Base-by-base conservation (phyloP, 1,139 yeast species). In the Hemisphaericaspora lyxosophila region DNA sequence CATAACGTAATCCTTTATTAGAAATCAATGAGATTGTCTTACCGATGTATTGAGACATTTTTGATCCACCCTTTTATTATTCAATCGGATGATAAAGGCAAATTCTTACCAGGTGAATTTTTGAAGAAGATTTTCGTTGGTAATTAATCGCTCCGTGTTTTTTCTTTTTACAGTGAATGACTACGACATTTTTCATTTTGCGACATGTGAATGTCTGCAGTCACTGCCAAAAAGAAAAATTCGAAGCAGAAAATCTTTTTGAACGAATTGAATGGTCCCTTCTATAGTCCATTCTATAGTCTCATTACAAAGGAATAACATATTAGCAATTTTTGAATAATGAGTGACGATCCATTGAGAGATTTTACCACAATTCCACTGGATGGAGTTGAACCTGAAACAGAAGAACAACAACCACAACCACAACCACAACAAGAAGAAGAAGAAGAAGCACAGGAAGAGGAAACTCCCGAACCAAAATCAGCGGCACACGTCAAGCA, bases 21-120 rank as follows among this genome's bases (percentile, higher is more conserved):
- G 97, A 86, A 51, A 89, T 80, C 62, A 92, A 75, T 27, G 96
- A 84, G 53, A 92, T 90, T 40, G 95, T 85, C 62, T 88, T 89
- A 20, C 98, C 99, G 52, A 88, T 83, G 62, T 84, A 88, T 54
- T 86, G 88, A 34, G 95, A 84, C 95, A 86, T 86, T 41, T 15
- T 15, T 19, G 11, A 18, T 7, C 34, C 18, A 24, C 34, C 17
- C 27, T 13, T 17, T 24, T 6, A 11, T 24, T 11, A 9, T 24
- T 24, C 13, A n/a, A 24, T 24, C n/a, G 26, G 26, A 24, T 20
- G 23, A 20, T 20, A n/a, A n/a, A n/a, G 23, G 23, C 23, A 20
- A 20, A 20, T 20, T 20, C 11, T 20, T 4, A 11, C 11, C 7
- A 11, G 11, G 11, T 20, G 23, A 20, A 20, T 8, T 20, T 20